These are phyloP conservation scores for Eruca vesicaria DNA, from an alignment of 441 rosid species.

Conservation along the genomic window DNA sequence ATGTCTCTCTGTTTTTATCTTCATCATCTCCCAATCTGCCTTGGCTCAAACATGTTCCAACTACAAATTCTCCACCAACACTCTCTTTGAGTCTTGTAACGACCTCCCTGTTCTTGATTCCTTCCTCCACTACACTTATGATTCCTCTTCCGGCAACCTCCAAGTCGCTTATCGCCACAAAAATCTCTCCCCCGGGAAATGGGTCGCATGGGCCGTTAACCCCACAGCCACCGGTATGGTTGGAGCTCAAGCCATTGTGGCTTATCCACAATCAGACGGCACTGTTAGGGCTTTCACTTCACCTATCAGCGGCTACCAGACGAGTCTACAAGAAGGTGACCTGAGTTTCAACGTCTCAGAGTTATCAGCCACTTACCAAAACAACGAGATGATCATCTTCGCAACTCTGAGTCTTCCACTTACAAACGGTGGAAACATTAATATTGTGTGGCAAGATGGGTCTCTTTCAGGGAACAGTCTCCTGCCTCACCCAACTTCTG, in stretches of 20 bases:
- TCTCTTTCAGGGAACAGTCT: slow-evolving; percentile 48
- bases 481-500: slow-evolving; percentile 44
- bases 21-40: slow-evolving; percentile 19
- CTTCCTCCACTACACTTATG: slow-evolving; percentile 67
- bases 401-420: slow-evolving; percentile 56
- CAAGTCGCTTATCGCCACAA: slow-evolving; percentile 70
- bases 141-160: slow-evolving; percentile 51
- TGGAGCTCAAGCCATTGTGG: slow-evolving; percentile 78
- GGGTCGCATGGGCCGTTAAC: slow-evolving; percentile 91
- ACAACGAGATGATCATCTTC: slow-evolving; percentile 60
- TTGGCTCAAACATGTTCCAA: slow-evolving; percentile 57
- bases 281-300: slow-evolving; percentile 58
- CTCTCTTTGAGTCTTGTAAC: slow-evolving; percentile 53
- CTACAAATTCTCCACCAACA: slow-evolving; percentile 60
- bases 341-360: slow-evolving; percentile 66
- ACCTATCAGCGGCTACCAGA: slow-evolving; percentile 48
- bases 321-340: slow-evolving; percentile 46
- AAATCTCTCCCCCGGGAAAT: slow-evolving; percentile 44
- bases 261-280: slow-evolving; percentile 56
- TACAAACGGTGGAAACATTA: slow-evolving; percentile 35
- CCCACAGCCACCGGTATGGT: slow-evolving; percentile 63
- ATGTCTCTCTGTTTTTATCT: slow-evolving; percentile 34
- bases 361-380: slow-evolving; percentile 48
- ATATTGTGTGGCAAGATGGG: slow-evolving; percentile 87
- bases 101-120: slow-evolving; percentile 72